Evolutionary conservation across 2,329 filamentous ascomycete genomes (phyloP).

Genomic region (Zymoseptoria pseudotritici): DNA sequence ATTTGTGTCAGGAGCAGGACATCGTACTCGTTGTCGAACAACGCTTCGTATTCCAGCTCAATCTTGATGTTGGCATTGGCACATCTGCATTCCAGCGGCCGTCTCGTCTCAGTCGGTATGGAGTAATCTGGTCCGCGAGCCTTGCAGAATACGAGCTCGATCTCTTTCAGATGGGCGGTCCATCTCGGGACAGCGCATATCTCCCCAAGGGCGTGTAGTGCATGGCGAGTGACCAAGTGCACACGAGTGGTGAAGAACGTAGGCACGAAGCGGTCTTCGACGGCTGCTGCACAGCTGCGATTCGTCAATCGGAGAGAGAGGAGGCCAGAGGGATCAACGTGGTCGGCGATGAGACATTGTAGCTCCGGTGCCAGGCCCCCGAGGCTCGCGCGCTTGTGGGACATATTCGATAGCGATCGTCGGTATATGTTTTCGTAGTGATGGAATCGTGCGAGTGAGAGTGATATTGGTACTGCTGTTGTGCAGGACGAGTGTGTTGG

Average conservation of each 20-base stretch:
- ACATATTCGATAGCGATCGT: background rate
- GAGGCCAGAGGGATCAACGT: background rate
- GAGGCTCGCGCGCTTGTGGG: background rate
- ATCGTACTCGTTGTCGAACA: background rate
- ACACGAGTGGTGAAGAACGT: conserved; percentile 1
- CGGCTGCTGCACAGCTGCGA: background rate
- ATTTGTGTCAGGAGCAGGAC: background rate
- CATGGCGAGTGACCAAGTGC: background rate
- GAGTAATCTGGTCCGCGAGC: background rate
- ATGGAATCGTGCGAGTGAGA: background rate
- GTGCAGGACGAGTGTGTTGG: background rate
- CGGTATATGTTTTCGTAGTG: background rate
- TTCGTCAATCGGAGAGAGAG: conserved; percentile 2
- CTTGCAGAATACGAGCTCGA: background rate
- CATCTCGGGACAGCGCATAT: background rate
- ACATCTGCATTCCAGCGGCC: background rate
- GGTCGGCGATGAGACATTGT: conserved; percentile 2
- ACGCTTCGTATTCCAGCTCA: background rate
- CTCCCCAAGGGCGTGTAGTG: background rate
- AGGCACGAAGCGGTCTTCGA: background rate
- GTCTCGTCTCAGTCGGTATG: background rate
- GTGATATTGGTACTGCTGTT: background rate
- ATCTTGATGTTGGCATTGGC: background rate
- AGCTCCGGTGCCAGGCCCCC: conserved; percentile 1
- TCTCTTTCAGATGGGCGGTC: background rate